These are phyloP conservation scores for Kernera saxatilis DNA, from an alignment of 345 rosid genomes.

Conservation along the genomic window DNA sequence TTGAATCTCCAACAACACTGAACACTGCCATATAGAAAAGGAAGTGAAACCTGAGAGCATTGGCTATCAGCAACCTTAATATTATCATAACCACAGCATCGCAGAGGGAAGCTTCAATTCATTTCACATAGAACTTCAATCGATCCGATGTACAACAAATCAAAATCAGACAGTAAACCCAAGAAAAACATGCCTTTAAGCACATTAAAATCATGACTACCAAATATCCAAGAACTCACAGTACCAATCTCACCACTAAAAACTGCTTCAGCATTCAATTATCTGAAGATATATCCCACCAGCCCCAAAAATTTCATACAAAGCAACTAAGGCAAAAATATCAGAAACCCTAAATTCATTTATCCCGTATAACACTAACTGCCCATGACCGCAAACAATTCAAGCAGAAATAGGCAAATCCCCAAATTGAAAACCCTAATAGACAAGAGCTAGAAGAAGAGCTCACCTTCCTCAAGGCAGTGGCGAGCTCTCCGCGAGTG, in stretches of 20 bases:
- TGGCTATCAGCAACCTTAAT: neutral
- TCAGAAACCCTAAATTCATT: no score
- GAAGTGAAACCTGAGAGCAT: neutral
- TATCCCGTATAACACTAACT: no score
- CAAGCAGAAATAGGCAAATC: neutral
- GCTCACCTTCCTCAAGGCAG: conserved; percentile 86
- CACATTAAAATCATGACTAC: neutral
- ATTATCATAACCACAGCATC: neutral
- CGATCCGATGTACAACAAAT: neutral
- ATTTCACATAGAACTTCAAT: neutral
- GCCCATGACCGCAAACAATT: no score
- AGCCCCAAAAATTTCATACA: neutral
- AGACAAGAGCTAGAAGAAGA: neutral
- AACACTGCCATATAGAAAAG: neutral
- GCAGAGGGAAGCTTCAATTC: neutral
- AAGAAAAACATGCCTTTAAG: neutral
- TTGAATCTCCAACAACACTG: neutral
- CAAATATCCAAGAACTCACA: no score
- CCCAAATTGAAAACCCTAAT: neutral
- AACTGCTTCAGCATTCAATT: neutral
- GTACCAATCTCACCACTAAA: no score
- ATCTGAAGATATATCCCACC: neutral
- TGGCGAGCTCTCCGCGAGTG: conserved; percentile 90
- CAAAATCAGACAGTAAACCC: neutral
- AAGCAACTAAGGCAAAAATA: neutral